Percentiles rank a stretch among this genome's conserved stretches.
Conservation (phyloP, 257 asterid species). For the Lycium barbarum region DNA sequence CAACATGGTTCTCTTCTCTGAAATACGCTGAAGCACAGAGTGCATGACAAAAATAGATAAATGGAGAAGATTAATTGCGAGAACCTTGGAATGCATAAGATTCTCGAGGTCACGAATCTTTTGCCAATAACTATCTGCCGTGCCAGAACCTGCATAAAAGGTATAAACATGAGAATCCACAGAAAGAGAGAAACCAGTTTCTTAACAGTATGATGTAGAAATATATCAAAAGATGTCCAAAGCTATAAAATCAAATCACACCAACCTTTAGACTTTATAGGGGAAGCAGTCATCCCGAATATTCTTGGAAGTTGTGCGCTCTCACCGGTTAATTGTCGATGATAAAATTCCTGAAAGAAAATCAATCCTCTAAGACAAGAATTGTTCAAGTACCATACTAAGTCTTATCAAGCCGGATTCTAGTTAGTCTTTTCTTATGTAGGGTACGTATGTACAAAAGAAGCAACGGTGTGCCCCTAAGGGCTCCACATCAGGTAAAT, state of each 20-base stretch:
- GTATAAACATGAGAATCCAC: background rate
- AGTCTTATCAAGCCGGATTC: background rate
- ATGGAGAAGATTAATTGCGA: conserved; percentile 4
- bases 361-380: background rate
- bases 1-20: background rate
- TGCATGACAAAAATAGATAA: background rate
- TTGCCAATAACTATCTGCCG: conserved; percentile 51
- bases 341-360: conserved; percentile 71
- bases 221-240: background rate
- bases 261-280: conserved; percentile 85
- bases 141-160: conserved; percentile 50
- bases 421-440: background rate
- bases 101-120: conserved; percentile 67
- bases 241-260: background rate
- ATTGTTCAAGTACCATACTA: background rate
- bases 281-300: conserved; percentile 97
- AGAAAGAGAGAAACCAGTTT: background rate
- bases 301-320: conserved; percentile 67
- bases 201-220: background rate
- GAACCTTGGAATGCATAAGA: conserved; percentile 89
- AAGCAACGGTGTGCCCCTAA: background rate
- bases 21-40: background rate
- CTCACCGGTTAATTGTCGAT: conserved; percentile 41
- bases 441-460: background rate
- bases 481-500: background rate